A percentile compares a stretch with the other conserved stretches of the same genome.
These are phyloP conservation scores for Corynascus novoguineensis DNA, from an alignment of 495 filamentous ascomycete genomes.

Conservation along the genomic window DNA sequence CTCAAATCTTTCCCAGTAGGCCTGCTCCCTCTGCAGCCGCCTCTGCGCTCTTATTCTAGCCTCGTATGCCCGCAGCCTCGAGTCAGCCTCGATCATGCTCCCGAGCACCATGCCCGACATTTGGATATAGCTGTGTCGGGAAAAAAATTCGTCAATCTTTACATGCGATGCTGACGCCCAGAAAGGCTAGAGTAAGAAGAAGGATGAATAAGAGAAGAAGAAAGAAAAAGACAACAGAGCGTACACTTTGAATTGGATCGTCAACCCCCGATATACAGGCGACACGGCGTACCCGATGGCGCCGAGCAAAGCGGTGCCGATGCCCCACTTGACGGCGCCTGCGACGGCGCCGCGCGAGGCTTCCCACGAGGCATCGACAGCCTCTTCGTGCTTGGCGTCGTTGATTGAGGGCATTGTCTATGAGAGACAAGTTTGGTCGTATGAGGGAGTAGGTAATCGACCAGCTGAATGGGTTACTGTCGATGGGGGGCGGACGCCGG, in stretches of 20 bases:
- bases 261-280: constrained; percentile 75
- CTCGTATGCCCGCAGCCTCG: constrained; percentile 64
- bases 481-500: too few relatives aligned
- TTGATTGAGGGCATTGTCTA: constrained; percentile 34
- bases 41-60: constrained; percentile 57
- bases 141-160: background rate
- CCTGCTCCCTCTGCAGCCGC: constrained; percentile 55
- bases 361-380: constrained; percentile 55
- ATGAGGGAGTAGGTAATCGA: background rate
- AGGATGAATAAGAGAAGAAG: background rate
- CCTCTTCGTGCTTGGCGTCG: constrained; percentile 49
- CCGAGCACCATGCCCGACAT: constrained; percentile 85
- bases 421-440: background rate
- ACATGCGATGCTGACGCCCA: background rate
- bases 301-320: constrained; percentile 51
- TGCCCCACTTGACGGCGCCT: constrained; percentile 64
- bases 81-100: constrained; percentile 78
- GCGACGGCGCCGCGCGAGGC: constrained; percentile 53
- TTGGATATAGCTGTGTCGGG: constrained; percentile 61
- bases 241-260: constrained; percentile 85
- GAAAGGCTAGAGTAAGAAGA: background rate
- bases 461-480: too few relatives aligned
- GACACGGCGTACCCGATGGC: constrained; percentile 53
- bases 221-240: constrained; percentile 19
- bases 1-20: constrained; percentile 53